Conservation (phyloP, 2,329 filamentous ascomycete genomes). For the Calonectria honghensis region DNA sequence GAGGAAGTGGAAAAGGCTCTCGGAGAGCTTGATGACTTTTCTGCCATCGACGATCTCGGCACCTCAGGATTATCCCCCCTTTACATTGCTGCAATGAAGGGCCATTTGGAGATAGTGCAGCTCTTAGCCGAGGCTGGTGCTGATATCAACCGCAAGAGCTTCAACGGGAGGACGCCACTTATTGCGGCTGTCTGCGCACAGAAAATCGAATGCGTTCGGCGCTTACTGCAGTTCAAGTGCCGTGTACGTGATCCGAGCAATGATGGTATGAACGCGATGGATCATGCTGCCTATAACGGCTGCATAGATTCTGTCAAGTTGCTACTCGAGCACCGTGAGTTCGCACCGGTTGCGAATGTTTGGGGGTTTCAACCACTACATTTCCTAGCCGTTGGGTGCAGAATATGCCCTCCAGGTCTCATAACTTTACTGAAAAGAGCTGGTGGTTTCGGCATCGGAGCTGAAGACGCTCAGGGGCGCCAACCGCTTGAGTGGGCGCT, state of each 20-base stretch:
- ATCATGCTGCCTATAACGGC: neutral
- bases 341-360: neutral
- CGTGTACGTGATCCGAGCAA: neutral
- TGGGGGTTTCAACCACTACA: neutral
- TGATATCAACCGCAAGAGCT: neutral
- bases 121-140: neutral
- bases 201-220: neutral
- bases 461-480: too few species aligned
- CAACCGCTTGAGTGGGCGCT: neutral
- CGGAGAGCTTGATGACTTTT: neutral
- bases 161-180: neutral
- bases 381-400: neutral
- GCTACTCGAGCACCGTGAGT: neutral
- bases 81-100: neutral
- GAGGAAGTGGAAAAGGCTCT: neutral
- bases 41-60: neutral
- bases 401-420: neutral
- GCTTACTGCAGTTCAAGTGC: neutral
- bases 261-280: neutral
- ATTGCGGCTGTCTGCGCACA: neutral
- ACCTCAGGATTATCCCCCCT: neutral
- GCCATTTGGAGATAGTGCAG: neutral
- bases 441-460: rapidly evolving
- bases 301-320: neutral
- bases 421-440: neutral